Base-by-base conservation (phyloP, 768 basidiomycete species). In the Paxillus rubicundulus region DNA sequence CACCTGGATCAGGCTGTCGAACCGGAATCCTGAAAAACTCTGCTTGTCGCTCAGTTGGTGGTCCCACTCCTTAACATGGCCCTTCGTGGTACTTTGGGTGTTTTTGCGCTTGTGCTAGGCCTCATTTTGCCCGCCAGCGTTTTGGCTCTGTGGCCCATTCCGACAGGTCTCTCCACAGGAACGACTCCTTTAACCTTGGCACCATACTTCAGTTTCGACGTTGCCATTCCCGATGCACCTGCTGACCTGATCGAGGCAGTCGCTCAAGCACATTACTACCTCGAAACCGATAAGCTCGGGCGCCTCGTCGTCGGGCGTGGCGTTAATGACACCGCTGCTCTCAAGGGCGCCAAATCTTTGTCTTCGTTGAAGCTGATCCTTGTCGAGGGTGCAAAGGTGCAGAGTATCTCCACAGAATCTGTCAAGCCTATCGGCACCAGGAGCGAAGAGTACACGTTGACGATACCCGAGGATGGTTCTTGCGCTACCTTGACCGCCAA, bases 381-480 rank as follows among this genome's bases (percentile, higher is more conserved):
- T 36, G 39, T 52, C 0, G 32, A 52, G 1, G 60, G 58, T 2
- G 60, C 61, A 3, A 7, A 47, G 1, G 59, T 57, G 5, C 28
- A 60, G 8, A 61, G 62, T 32, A 77, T 80, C 14, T 51, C 70
- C 0, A 49, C 69, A 20, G 73, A 77, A 51, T 63, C 76, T 9
- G 65, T 66, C 17, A 59, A 56, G 14, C 63, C 69, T 2, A 47
- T 76, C 8, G 74, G 66, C 4, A 52, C 58, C 1, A 67, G 78
- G 6, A 70, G 72, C 55, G 83, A 84, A 58, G 64, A 62, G 9
- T 84, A 84, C 53, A 47, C 53, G 1, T 63, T 84, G 7, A 50
- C 41, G 0, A 59, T 84, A 2, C 76, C 77, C 0, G 52, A 57
- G 1, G 62, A 75, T 27, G 76, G 74, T 4, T 46, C 60, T 0